phyloP scores from a whole-genome alignment of 2,329 filamentous ascomycete genomes.

The Aspergillus pseudoglaucus region DNA sequence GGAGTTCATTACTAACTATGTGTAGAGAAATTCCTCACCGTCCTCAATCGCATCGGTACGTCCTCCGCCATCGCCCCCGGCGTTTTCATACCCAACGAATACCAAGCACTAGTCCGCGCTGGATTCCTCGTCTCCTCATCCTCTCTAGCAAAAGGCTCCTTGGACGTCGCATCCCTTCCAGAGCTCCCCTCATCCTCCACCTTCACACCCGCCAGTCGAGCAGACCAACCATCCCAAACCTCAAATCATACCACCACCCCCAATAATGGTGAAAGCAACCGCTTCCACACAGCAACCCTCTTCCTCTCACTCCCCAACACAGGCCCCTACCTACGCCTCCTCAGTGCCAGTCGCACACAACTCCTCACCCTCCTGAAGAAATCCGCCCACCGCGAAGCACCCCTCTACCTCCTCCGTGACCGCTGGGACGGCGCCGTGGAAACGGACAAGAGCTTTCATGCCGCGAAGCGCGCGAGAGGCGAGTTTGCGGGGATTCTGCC shows the following conservation, averaged over 20 bases:
- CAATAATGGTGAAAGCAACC: neutral
- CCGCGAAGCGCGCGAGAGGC: constrained; percentile 49
- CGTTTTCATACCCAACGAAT: constrained; percentile 42
- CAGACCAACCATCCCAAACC: constrained; percentile 1
- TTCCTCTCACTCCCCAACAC: constrained; percentile 55
- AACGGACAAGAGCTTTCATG: constrained; percentile 36
- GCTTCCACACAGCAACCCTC: constrained; percentile 26
- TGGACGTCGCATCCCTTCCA: constrained; percentile 38
- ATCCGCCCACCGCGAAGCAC: constrained; percentile 48
- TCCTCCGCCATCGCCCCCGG: constrained; percentile 41
- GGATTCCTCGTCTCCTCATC: constrained; percentile 52
- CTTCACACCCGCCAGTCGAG: constrained; percentile 21
- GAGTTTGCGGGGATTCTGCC: constrained; percentile 52
- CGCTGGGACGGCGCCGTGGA: constrained; percentile 59
- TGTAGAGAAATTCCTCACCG: constrained; percentile 44
- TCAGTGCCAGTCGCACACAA: constrained; percentile 50
- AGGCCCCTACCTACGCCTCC: constrained; percentile 53
- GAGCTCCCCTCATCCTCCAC: constrained; percentile 16
- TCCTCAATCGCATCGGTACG: constrained; percentile 43
- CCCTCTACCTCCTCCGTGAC: constrained; percentile 49
- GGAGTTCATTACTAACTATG: constrained; percentile 2
- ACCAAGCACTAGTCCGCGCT: constrained; percentile 43
- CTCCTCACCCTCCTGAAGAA: constrained; percentile 48
- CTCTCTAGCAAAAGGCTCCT: constrained; percentile 30
- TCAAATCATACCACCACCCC: neutral